Evolutionary conservation across 169 alveolate species (phyloP).

Genomic region (Plasmodium fragile): DNA sequence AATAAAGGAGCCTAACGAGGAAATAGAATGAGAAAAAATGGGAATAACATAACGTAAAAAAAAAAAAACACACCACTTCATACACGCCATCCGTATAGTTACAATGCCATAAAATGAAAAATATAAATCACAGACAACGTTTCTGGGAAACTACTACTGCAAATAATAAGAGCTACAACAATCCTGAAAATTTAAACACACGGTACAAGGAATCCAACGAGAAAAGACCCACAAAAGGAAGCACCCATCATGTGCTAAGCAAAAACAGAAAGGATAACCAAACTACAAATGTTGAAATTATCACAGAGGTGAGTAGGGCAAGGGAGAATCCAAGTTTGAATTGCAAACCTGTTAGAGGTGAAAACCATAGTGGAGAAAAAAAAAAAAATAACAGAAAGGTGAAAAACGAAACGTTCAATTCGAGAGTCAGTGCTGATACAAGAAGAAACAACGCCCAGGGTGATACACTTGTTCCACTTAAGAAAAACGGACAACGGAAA

Average conservation of each 20-base stretch:
- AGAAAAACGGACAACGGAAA: background rate
- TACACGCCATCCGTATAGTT: background rate
- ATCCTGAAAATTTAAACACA: background rate
- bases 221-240: conserved; percentile 9
- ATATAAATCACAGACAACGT: conserved; percentile 29
- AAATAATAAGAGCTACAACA: background rate
- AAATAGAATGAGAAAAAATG: background rate
- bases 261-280: conserved; percentile 6
- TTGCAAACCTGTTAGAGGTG: background rate
- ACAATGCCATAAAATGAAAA: conserved; percentile 40
- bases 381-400: background rate
- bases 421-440: background rate
- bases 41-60: background rate
- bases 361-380: background rate
- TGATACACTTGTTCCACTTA: background rate
- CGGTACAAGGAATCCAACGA: background rate
- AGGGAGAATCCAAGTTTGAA: background rate
- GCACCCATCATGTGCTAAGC: background rate
- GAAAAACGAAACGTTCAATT: background rate
- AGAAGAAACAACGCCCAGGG: background rate
- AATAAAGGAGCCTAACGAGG: background rate
- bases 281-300: background rate
- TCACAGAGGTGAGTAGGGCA: background rate
- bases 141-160: background rate
- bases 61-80: background rate